Evolutionary conservation across 352 stramenopile genomes (phyloP).

Genomic region (Globisporangium okanoganense): DNA sequence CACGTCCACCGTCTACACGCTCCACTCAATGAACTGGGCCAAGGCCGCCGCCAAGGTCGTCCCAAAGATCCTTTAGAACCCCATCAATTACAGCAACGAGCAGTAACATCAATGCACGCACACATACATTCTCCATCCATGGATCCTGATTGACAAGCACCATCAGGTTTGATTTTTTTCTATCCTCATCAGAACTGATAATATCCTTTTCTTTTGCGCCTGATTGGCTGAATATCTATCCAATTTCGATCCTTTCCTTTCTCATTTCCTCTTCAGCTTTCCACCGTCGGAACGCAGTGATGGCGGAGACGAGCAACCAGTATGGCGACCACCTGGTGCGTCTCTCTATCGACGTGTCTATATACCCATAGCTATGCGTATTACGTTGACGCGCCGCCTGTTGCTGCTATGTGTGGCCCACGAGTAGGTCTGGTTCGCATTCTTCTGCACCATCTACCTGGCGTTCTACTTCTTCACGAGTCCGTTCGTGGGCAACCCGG

Average conservation of each 20-base stretch:
- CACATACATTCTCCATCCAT: too few species aligned
- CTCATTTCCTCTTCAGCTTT: background rate
- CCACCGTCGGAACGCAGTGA: background rate
- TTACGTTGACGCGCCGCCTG: background rate
- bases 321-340: constrained; percentile 16
- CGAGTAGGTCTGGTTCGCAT: constrained; percentile 80
- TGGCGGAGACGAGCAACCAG: constrained; percentile 1
- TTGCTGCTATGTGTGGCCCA: too few species aligned
- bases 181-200: background rate
- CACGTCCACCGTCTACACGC: constrained; percentile 88
- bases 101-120: background rate
- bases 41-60: constrained; percentile 34
- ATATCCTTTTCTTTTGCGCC: background rate
- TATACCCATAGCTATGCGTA: background rate
- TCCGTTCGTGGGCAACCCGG: constrained; percentile 80
- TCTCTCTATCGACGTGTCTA: background rate
- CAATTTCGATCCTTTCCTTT: background rate
- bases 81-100: background rate
- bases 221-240: background rate
- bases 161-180: background rate
- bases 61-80: constrained; percentile 27
- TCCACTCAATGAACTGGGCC: constrained; percentile 89
- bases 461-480: constrained; percentile 90
- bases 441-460: constrained; percentile 77
- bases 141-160: background rate